phyloP scores from a whole-genome alignment of 805 yeast species.

The Wilhelminamyces savonicus region DNA sequence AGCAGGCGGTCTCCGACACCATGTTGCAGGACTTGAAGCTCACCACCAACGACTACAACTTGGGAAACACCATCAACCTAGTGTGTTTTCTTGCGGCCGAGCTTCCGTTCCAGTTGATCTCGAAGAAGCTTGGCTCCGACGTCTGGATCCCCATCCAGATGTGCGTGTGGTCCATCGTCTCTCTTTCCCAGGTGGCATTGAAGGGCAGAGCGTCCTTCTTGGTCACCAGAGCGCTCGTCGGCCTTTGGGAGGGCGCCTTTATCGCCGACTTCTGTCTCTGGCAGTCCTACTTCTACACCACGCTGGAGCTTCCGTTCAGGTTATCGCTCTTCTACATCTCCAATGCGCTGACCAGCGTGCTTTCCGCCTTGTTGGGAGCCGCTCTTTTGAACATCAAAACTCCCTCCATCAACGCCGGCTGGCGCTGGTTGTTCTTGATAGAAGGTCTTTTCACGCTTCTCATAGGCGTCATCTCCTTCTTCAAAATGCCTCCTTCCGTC shows the following conservation, averaged over 20 bases:
- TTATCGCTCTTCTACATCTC: slow-evolving; percentile 58
- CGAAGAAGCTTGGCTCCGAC: slow-evolving; percentile 61
- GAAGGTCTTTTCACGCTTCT: slow-evolving; percentile 54
- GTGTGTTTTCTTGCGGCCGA: slow-evolving; percentile 52
- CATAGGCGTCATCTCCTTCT: slow-evolving; percentile 43
- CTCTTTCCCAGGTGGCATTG: slow-evolving; percentile 45
- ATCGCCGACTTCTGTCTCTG: slow-evolving; percentile 60
- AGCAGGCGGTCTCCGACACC: slow-evolving; percentile 54
- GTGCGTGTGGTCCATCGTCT: slow-evolving; percentile 50
- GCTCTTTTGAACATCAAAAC: slow-evolving; percentile 51
- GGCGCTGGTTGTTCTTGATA: slow-evolving; percentile 63
- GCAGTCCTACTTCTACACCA: slow-evolving; percentile 61
- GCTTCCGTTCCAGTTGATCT: slow-evolving; percentile 58
- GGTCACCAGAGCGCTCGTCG: slow-evolving; percentile 46
- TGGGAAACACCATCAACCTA: slow-evolving; percentile 50
- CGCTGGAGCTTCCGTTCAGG: slow-evolving; percentile 51
- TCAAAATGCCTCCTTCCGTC: slow-evolving; percentile 49
- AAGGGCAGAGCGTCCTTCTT: slow-evolving; percentile 36
- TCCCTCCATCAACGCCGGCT: slow-evolving; percentile 27
- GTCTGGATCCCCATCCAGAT: slow-evolving; percentile 57
- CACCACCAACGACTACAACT: slow-evolving; percentile 53
- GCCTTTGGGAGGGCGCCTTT: slow-evolving; percentile 57
- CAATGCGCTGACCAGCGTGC: slow-evolving; percentile 41
- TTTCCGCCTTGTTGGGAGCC: slow-evolving; percentile 41
- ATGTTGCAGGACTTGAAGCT: slow-evolving; percentile 45